Evolutionary conservation across 768 basidiomycete species (phyloP), one percentile per base, ranked within the genome.

Genomic region (Pisolithus tinctorius): DNA sequence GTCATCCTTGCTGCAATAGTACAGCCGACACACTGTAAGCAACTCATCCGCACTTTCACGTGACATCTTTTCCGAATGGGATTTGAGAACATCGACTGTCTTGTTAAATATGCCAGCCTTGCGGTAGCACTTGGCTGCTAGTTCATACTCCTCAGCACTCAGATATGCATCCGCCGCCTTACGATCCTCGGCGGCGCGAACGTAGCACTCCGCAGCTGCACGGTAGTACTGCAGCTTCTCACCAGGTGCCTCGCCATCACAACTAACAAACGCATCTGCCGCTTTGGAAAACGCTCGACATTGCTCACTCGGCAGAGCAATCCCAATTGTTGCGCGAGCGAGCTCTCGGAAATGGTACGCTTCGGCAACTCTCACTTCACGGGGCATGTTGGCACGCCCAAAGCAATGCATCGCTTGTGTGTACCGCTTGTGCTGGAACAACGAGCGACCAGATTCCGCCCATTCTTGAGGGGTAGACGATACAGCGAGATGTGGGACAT

Each of bases 391-490:
- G 1, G 83, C 84, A 4, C 75, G 71, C 46, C 74, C 70, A 41
- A 75, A 83, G 50, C 78, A 79, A 46, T 77, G 70, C 67, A 72
- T 74, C 0, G 84, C 80, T 53, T 83, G 78, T 2, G 69, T 58
- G 54, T 77, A 85, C 27, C 51, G 61, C 39, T 65, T 59, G n/a
- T 65, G 58, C 6, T 65, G 55, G 58, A 79, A 80, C 3, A 79
- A 53, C 6, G 63, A 57, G 0, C 55, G 55, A 0, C 75, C 77
- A n/a, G 66, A 72, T n/a, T 63, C 59, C 6, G 63, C 69, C 78
- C 78, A 79, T 58, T 80, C 77, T 20, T 65, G 71, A 1, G 60
- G 57, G 9, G 74, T 73, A 4, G 84, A 86, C 80, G 81, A 25
- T 84, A 69, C 10, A 68, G 74, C 2, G 80, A 81, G 31, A 78